A percentile compares a stretch with the other conserved stretches of the same genome.
phyloP scores from a whole-genome alignment of 345 rosid genomes.

The Dovyalis caffra region DNA sequence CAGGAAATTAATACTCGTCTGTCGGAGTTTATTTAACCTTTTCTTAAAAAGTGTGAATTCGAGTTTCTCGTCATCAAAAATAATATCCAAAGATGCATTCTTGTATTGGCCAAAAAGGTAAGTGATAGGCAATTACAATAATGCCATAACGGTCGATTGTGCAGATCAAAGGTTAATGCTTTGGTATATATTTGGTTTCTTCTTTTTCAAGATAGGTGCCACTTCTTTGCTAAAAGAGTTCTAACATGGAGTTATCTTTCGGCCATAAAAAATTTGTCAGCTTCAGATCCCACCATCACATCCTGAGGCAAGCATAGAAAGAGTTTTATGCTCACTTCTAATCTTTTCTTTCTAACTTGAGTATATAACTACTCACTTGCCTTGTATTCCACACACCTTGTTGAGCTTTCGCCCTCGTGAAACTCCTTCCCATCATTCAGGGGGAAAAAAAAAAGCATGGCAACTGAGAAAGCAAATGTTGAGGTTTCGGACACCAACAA shows the following conservation, averaged over 20 bases:
- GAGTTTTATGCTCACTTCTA: background rate
- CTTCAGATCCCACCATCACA: slow-evolving; percentile 32
- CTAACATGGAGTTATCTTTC: slow-evolving; percentile 2
- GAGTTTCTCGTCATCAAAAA: no score
- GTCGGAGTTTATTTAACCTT: background rate
- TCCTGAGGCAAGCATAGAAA: slow-evolving; percentile 16
- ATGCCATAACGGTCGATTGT: background rate
- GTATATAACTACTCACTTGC: background rate
- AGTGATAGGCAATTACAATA: background rate
- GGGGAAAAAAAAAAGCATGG: slow-evolving; percentile 24
- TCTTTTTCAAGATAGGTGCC: slow-evolving; percentile 23
- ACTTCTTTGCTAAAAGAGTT: slow-evolving; percentile 15
- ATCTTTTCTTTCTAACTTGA: background rate
- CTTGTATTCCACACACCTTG: slow-evolving; percentile 7
- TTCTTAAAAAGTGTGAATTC: background rate
- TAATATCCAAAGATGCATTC: background rate
- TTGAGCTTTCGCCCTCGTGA: background rate
- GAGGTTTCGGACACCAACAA: slow-evolving; percentile 15
- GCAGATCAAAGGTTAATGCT: background rate
- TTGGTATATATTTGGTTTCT: slow-evolving; percentile 29
- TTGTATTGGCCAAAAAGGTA: slow-evolving; percentile 2
- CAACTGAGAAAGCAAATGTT: slow-evolving; percentile 30
- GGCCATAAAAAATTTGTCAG: slow-evolving; percentile 22
- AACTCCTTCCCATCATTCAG: background rate
- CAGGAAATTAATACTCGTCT: no score